Evolutionary conservation across 768 basidiomycete genomes (phyloP), one percentile per base, ranked within the genome.

Genomic region (Boletellus ananas): DNA sequence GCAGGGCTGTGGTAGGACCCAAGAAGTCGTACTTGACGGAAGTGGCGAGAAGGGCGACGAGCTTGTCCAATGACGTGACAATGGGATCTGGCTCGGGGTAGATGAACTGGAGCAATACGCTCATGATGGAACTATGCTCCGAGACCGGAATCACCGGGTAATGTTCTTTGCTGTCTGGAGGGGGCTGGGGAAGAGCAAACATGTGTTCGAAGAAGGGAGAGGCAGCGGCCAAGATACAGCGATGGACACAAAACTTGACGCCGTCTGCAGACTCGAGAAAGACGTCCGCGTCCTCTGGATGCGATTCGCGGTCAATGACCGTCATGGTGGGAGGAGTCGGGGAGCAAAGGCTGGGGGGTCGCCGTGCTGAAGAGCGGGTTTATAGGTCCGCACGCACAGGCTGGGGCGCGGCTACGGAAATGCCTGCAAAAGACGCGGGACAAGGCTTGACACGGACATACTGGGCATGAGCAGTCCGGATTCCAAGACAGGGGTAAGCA

Each of bases 191-290:
- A 16, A 87, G 69, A 18, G 78, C 64, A 59, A 89, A 83, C 82
- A 87, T 80, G 48, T 83, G 78, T 45, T 66, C 62, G 66, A 88
- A 90, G 68, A 88, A 84, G 2, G 81, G 74, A 6, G 87, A 88
- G 1, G 83, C 81, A 5, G 74, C 71, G 11, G 78, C 69, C 42
- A 90, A 77, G 52, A 89, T 76, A 63, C 75, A 78, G 52, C 74
- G 73, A 66, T 86, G 86, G 29, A 81, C 78, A 36, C 70, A 75
- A 59, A 87, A 86, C 56, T 80, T 74, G 44, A 74, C 68, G 5
- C 61, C 64, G 45, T 65, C 59, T 51, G 62, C 62, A 0, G 82
- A 78, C 17, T 76, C 70, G 50, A 85, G 71, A 50, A 79, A 60
- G 53, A 79, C 51, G 60, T 85, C 84, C 10, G 81, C 77, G 52